These are phyloP conservation scores for Stagonosporopsis chrysanthemi DNA, from an alignment of 2,329 filamentous ascomycete species.

Conservation along the genomic window DNA sequence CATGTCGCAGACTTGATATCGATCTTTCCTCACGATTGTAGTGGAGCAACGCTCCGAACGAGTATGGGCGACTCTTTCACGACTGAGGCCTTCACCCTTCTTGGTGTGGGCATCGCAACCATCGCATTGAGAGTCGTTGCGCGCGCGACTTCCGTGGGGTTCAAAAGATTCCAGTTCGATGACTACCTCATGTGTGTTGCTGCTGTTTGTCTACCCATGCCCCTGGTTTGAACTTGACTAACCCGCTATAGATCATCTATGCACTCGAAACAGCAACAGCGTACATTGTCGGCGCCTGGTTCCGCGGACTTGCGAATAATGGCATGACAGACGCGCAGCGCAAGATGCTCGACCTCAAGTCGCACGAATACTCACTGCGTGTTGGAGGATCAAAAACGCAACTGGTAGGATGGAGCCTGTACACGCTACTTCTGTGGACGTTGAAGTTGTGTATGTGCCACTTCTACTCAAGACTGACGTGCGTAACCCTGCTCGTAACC, in stretches of 20 bases:
- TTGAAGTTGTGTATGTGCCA: constrained; percentile 64
- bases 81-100: constrained; percentile 25
- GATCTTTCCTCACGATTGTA: background rate
- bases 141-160: constrained; percentile 59
- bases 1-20: constrained; percentile 7
- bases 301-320: constrained; percentile 58
- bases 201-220: constrained; percentile 51
- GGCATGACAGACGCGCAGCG: constrained; percentile 52
- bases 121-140: constrained; percentile 61
- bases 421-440: constrained; percentile 61
- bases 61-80: constrained; percentile 23
- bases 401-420: constrained; percentile 62
- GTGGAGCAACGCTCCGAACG: background rate
- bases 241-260: constrained; percentile 57
- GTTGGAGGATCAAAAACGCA: constrained; percentile 63
- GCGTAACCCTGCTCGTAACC: background rate
- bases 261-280: constrained; percentile 59
- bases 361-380: constrained; percentile 58
- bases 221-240: background rate
- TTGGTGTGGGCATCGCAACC: constrained; percentile 47
- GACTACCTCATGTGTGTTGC: constrained; percentile 67
- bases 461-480: constrained; percentile 62
- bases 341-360: constrained; percentile 52
- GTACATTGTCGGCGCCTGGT: constrained; percentile 59
- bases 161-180: constrained; percentile 61